These are phyloP conservation scores for Melocanna baccifera DNA, from an alignment of 176 grass and related monocot genomes.

Conservation along the genomic window DNA sequence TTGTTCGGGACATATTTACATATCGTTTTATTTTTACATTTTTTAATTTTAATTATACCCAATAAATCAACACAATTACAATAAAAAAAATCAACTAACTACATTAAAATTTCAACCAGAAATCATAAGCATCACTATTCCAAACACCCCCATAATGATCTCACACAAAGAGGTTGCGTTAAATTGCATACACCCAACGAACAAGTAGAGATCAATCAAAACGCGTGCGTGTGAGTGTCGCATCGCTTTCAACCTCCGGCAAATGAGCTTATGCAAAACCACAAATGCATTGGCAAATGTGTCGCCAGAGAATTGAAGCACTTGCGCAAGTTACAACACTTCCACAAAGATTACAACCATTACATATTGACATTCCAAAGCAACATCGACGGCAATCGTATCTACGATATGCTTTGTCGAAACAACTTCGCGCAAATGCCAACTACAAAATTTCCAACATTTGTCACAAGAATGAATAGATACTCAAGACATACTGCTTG, in stretches of 20 bases:
- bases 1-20: too few relatives aligned
- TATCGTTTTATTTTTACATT: too few relatives aligned
- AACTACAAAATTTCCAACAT: conserved; percentile 34
- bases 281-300: conserved; percentile 19
- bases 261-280: background rate
- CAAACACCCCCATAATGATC: too few relatives aligned
- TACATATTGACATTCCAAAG: conserved; percentile 5
- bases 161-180: background rate
- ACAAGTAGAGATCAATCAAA: background rate
- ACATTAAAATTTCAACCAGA: too few relatives aligned
- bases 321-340: conserved; percentile 6
- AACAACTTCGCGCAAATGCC: background rate
- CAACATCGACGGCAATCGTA: background rate
- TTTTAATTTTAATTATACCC: too few relatives aligned
- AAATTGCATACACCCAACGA: background rate
- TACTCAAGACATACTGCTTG: conserved; percentile 8
- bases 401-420: background rate
- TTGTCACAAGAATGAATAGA: background rate
- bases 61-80: too few relatives aligned
- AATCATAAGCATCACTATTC: too few relatives aligned
- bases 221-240: background rate
- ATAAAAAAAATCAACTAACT: too few relatives aligned
- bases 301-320: background rate
- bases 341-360: background rate
- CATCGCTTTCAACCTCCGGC: background rate